Evolutionary conservation across 1,284 basidiomycete species (phyloP).

Genomic region (Microbotryomycetes sp.): DNA sequence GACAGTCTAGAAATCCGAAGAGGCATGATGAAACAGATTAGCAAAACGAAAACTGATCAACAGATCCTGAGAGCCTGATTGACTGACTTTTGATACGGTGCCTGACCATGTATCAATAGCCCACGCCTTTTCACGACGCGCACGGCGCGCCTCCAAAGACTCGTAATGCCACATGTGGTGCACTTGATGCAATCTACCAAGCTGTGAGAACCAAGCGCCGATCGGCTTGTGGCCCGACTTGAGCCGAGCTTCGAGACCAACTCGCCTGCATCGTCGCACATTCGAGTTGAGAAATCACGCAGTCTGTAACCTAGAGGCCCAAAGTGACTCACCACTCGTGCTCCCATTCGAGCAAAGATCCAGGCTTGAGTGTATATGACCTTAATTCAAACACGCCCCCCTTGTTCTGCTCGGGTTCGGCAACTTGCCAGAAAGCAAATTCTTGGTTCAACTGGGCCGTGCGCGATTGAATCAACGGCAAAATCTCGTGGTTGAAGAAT

Average conservation of each 20-base stretch:
- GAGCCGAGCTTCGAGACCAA: slow-evolving; percentile 24
- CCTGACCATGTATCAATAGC: slow-evolving; percentile 86
- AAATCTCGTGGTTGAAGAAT: slow-evolving; percentile 47
- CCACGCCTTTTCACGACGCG: slow-evolving; percentile 80
- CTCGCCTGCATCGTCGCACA: slow-evolving; percentile 47
- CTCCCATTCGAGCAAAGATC: slow-evolving; percentile 87
- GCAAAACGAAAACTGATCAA: slow-evolving; percentile 24
- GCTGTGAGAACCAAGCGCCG: slow-evolving; percentile 92
- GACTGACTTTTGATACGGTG: slow-evolving; percentile 54
- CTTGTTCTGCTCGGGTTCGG: slow-evolving; percentile 69
- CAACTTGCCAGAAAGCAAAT: slow-evolving; percentile 80
- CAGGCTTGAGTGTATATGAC: slow-evolving; percentile 63
- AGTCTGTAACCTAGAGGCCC: too few species aligned
- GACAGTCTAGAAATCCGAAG: slow-evolving; percentile 52
- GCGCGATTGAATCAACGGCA: slow-evolving; percentile 46
- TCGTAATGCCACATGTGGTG: slow-evolving; percentile 93
- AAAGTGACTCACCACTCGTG: slow-evolving; percentile 61
- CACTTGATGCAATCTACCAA: slow-evolving; percentile 65
- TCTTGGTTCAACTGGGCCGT: slow-evolving; percentile 70
- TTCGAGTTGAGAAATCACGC: too few species aligned
- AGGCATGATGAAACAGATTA: neutral
- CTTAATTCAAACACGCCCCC: slow-evolving; percentile 89
- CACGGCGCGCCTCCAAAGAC: slow-evolving; percentile 72
- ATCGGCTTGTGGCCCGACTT: slow-evolving; percentile 54
- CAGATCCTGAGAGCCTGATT: slow-evolving; percentile 40